Evolutionary conservation across 441 rosid species (phyloP).

Genomic region (Erodium trifolium): DNA sequence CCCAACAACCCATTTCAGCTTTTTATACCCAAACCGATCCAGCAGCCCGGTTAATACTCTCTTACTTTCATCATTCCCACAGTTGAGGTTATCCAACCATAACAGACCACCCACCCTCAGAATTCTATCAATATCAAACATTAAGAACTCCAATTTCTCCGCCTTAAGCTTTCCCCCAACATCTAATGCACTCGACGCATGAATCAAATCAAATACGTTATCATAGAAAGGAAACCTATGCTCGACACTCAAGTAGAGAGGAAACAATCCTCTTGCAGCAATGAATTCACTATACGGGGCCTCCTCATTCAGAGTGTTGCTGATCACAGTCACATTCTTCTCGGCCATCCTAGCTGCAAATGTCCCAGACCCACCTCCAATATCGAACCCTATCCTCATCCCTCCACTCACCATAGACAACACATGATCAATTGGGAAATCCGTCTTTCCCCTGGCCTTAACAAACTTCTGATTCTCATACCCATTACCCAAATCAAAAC

Average conservation of each 20-base stretch:
- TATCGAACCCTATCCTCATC: slow-evolving; percentile 70
- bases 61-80: slow-evolving; percentile 62
- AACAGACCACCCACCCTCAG: slow-evolving; percentile 71
- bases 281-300: slow-evolving; percentile 51
- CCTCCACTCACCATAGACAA: slow-evolving; percentile 60
- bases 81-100: slow-evolving; percentile 76
- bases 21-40: slow-evolving; percentile 80
- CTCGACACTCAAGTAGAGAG: slow-evolving; percentile 74
- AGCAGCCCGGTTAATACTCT: slow-evolving; percentile 58
- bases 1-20: slow-evolving; percentile 89
- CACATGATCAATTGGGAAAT: slow-evolving; percentile 78
- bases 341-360: slow-evolving; percentile 93
- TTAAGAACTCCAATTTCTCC: slow-evolving; percentile 82
- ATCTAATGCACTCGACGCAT: slow-evolving; percentile 61
- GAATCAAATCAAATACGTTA: slow-evolving; percentile 72
- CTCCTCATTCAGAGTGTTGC: slow-evolving; percentile 59
- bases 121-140: slow-evolving; percentile 85
- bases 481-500: slow-evolving; percentile 56
- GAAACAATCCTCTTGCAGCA: slow-evolving; percentile 82
- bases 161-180: slow-evolving; percentile 18
- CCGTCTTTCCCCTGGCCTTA: slow-evolving; percentile 63
- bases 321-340: slow-evolving; percentile 68
- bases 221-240: slow-evolving; percentile 87
- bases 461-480: slow-evolving; percentile 57
- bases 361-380: slow-evolving; percentile 81